Evolutionary conservation across 306 rosid species (phyloP).

Genomic region (Malus sieversii): DNA sequence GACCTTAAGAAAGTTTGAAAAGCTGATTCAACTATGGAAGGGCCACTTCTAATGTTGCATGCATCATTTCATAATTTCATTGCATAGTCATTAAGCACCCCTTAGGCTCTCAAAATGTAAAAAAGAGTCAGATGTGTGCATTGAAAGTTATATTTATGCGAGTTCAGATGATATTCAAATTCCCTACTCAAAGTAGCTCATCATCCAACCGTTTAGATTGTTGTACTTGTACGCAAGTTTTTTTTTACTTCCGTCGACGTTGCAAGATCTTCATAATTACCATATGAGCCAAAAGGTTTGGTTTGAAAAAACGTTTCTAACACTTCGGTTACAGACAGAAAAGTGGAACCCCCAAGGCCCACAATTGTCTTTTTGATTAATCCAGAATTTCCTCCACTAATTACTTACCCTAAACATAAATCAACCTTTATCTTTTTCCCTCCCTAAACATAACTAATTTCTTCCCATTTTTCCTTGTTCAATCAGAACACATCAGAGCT

Average conservation of each 20-base stretch:
- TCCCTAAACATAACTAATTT: background rate
- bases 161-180: no score
- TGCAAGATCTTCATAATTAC: constrained; percentile 31
- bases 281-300: constrained; percentile 45
- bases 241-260: constrained; percentile 27
- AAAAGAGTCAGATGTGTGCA: background rate
- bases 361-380: constrained; percentile 20
- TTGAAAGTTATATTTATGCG: no score
- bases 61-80: constrained; percentile 37
- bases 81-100: constrained; percentile 35
- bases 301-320: constrained; percentile 32
- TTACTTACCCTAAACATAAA: constrained; percentile 9
- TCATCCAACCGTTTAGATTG: background rate
- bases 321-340: constrained; percentile 40
- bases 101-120: background rate
- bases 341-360: constrained; percentile 27
- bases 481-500: constrained; percentile 14
- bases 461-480: constrained; percentile 6
- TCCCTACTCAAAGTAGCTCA: background rate
- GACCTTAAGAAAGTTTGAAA: constrained; percentile 12
- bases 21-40: constrained; percentile 37
- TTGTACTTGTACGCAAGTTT: background rate
- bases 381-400: constrained; percentile 41
- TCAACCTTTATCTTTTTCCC: constrained; percentile 9
- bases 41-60: constrained; percentile 33